Evolutionary conservation across 345 rosid species (phyloP), one percentile per base, ranked within the genome.

Genomic region (Raphanus raphanistrum): DNA sequence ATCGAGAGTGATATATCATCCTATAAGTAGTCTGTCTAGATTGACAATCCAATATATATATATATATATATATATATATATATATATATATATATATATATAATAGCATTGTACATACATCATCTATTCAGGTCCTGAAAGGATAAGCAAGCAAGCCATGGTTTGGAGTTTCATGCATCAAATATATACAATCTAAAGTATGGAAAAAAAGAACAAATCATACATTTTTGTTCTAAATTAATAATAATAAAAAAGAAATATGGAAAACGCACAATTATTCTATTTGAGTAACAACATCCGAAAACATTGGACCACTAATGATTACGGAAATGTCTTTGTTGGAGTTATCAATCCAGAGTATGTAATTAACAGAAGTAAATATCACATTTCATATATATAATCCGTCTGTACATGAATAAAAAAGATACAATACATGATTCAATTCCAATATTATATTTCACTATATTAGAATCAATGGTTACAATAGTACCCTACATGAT

Each of bases 361-460:
- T 57, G 61, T 1, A 21, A 57, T 25, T 55, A 55, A 55, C 17
- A 61, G 8, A 68, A 74, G 25, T 6, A 11, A 54, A 54, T 8
- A 54, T 8, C 1, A 65, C 3, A 21, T 5, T n/a, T 66, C 15
- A 32, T 59, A 38, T 26, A 48, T 41, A 72, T 32, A 71, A 65
- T 25, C 76, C 76, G 32, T 55, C 50, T 60, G 68, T 58, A 71
- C 76, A 71, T 71, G 62, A 65, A 29, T 63, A 8, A 77, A 77
- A 71, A 77, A 72, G 63, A 71, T 76, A 78, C 72, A 78, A 13
- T 50, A 63, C 65, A 70, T 55, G 63, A n/a, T 48, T 45, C 17
- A 17, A 48, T 48, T 48, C 55, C n/a, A 48, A 48, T n/a, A 48
- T 13, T 12, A 45, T 15, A 45, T 45, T 12, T 4, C 52, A 45